These are phyloP conservation scores for Glycine latifolia DNA, from an alignment of 306 rosid genomes.

Conservation along the genomic window DNA sequence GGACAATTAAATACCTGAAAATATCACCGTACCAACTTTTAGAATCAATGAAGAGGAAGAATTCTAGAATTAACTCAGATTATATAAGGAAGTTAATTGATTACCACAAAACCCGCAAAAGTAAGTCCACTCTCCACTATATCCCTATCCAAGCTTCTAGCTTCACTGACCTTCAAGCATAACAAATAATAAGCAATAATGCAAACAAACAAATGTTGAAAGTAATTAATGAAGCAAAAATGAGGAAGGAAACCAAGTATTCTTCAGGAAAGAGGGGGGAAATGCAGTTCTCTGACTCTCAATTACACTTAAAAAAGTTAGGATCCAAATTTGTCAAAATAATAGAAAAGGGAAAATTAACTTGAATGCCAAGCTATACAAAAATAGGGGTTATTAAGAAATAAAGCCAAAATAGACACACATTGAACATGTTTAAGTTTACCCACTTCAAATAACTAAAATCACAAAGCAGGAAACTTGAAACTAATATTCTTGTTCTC, in stretches of 20 bases:
- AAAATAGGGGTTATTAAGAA: background rate
- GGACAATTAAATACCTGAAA: conserved; percentile 98
- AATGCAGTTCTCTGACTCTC: conserved; percentile 12
- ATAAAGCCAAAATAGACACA: background rate
- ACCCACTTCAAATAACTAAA: conserved; percentile 30
- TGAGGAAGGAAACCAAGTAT: conserved; percentile 21
- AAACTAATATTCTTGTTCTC: background rate
- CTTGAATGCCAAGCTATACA: background rate
- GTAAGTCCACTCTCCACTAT: conserved; percentile 85
- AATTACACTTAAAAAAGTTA: background rate
- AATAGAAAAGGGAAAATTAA: conserved; percentile 5
- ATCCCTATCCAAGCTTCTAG: conserved; percentile 98
- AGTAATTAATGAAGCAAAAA: background rate
- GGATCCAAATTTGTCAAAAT: conserved; percentile 24
- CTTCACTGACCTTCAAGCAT: conserved; percentile 93
- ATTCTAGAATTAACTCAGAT: conserved; percentile 8
- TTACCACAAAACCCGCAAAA: conserved; percentile 98
- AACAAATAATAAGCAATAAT: conserved; percentile 45
- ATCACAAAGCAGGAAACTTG: background rate
- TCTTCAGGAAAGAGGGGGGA: background rate
- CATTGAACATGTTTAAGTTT: conserved; percentile 13
- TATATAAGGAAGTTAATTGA: conserved; percentile 18
- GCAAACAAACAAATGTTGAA: conserved; percentile 17
- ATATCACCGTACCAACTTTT: conserved; percentile 41
- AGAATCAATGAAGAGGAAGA: conserved; percentile 36